phyloP scores from a whole-genome alignment of 208 protist species.

The Trypanosoma lewisi region DNA sequence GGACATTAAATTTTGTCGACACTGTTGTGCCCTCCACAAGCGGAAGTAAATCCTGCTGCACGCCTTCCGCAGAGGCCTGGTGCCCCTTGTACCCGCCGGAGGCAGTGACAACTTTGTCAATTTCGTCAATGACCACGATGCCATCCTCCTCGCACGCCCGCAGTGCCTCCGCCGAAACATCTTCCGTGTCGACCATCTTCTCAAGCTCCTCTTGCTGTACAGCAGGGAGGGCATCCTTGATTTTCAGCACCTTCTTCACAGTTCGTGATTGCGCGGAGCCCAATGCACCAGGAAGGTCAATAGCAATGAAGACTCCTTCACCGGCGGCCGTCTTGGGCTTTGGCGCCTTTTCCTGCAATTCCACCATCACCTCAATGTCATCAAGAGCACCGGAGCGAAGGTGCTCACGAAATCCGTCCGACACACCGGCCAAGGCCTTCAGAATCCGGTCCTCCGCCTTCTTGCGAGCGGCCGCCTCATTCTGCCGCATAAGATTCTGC shows the following conservation, averaged over 20 bases:
- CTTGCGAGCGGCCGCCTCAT: slow-evolving; percentile 79
- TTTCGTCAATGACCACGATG: slow-evolving; percentile 99
- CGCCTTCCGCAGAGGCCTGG: slow-evolving; percentile 95
- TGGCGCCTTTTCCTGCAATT: slow-evolving; percentile 91
- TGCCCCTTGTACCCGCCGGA: slow-evolving; percentile 86
- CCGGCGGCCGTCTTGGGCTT: slow-evolving; percentile 73
- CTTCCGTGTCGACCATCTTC: slow-evolving; percentile 93
- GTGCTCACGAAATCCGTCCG: slow-evolving; percentile 93
- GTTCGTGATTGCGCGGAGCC: slow-evolving; percentile 67
- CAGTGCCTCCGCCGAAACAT: slow-evolving; percentile 92
- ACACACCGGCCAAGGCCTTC: slow-evolving; percentile 80
- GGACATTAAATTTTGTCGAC: slow-evolving; percentile 95
- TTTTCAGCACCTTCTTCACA: slow-evolving; percentile 92
- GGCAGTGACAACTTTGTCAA: slow-evolving; percentile 97
- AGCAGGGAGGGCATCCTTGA: slow-evolving; percentile 91
- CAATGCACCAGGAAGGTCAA: slow-evolving; percentile 87
- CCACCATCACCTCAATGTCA: slow-evolving; percentile 91
- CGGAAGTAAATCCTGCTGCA: slow-evolving; percentile 98
- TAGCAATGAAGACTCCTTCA: slow-evolving; percentile 84
- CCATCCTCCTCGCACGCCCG: slow-evolving; percentile 96
- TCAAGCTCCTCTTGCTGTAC: slow-evolving; percentile 93
- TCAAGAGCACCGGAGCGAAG: slow-evolving; percentile 91
- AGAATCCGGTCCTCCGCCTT: slow-evolving; percentile 90
- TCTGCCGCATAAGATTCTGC: slow-evolving; percentile 86
- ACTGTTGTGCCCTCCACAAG: slow-evolving; percentile 97